Conservation (phyloP, 2,329 filamentous ascomycete genomes). For the Alternaria panax region DNA sequence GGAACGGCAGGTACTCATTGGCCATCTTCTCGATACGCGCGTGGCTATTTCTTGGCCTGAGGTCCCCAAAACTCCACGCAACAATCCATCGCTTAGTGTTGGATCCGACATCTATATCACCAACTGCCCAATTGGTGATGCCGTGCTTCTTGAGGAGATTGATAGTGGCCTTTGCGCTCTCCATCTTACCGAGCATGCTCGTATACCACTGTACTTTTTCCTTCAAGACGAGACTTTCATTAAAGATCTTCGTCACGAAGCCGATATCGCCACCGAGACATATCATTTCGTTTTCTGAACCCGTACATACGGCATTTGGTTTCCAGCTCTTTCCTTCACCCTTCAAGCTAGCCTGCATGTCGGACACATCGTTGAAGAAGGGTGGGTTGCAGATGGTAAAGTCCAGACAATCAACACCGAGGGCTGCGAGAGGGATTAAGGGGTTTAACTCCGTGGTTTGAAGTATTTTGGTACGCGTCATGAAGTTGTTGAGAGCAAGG, state of each 20-base stretch:
- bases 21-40: constrained; percentile 51
- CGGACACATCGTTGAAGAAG: constrained; percentile 80
- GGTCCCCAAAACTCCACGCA: constrained; percentile 80
- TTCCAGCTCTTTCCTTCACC: constrained; percentile 71
- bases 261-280: constrained; percentile 77
- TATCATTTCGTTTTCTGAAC: constrained; percentile 85
- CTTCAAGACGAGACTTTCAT: constrained; percentile 69
- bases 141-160: constrained; percentile 62
- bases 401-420: constrained; percentile 66
- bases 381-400: constrained; percentile 96
- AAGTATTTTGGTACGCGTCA: constrained; percentile 70
- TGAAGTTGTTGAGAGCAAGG: constrained; percentile 69
- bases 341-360: constrained; percentile 66
- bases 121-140: constrained; percentile 82
- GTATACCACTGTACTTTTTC: constrained; percentile 84
- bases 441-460: constrained; percentile 59
- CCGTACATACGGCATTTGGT: constrained; percentile 77
- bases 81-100: constrained; percentile 87
- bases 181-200: constrained; percentile 84
- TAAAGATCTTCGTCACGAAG: constrained; percentile 75
- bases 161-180: constrained; percentile 69
- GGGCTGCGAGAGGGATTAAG: constrained; percentile 69
- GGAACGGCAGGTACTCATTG: constrained; percentile 61
- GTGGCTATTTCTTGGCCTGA: constrained; percentile 65
- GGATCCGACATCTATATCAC: constrained; percentile 75